phyloP scores from a whole-genome alignment of 805 yeast genomes.

The Priceomyces castillae region DNA sequence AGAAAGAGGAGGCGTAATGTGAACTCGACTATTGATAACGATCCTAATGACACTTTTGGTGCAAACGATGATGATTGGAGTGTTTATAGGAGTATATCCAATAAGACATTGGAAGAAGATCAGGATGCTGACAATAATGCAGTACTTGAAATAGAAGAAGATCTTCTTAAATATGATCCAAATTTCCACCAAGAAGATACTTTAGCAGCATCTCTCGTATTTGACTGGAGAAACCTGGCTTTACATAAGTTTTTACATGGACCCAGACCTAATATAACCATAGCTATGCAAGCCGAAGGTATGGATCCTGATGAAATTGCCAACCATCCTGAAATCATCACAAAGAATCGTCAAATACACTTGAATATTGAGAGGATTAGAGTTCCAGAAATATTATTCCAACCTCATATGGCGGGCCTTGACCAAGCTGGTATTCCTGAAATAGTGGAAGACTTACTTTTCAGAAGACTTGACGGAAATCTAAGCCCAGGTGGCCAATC shows the following conservation, averaged over 20 bases:
- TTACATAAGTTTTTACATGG: conserved; percentile 88
- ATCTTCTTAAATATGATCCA: conserved; percentile 79
- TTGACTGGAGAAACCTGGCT: conserved; percentile 79
- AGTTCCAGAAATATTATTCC: conserved; percentile 88
- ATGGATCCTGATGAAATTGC: conserved; percentile 42
- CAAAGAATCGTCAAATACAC: conserved; percentile 87
- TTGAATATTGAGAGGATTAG: conserved; percentile 86
- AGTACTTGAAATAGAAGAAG: conserved; percentile 64
- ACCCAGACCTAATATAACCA: conserved; percentile 75
- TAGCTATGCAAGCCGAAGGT: conserved; percentile 43
- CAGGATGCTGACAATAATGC: conserved; percentile 70
- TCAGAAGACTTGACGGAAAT: conserved; percentile 56
- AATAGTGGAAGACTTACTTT: conserved; percentile 62
- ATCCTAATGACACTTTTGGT: conserved; percentile 91
- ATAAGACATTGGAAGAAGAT: conserved; percentile 72
- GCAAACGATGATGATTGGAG: conserved; percentile 96
- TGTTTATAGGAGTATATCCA: conserved; percentile 78
- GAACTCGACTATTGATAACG: conserved; percentile 76
- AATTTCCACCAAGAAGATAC: conserved; percentile 84
- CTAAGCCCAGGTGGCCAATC: conserved; percentile 55
- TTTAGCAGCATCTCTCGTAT: conserved; percentile 60
- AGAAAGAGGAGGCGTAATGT: conserved; percentile 46
- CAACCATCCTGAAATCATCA: conserved; percentile 61
- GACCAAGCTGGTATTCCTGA: conserved; percentile 96
- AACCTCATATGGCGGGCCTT: conserved; percentile 90